phyloP scores from a whole-genome alignment of 768 basidiomycete genomes.

The Hygrocybe punicea region DNA sequence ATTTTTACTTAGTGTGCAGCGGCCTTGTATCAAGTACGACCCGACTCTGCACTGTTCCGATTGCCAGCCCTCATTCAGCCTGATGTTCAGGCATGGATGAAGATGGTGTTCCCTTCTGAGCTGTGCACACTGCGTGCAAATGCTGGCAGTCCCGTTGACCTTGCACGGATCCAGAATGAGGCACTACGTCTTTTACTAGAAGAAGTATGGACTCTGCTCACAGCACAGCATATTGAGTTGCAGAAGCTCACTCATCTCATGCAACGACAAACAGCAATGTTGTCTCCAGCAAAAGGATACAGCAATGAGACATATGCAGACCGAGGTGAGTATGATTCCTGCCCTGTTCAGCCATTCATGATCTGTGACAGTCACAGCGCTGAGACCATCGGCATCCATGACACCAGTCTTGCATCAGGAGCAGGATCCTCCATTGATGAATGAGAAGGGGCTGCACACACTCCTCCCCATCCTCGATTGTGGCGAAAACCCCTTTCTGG shows the following conservation, averaged over 20 bases:
- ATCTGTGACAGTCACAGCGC: neutral
- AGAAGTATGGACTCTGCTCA: slow-evolving; percentile 7
- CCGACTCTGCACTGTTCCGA: slow-evolving; percentile 24
- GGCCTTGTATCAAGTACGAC: slow-evolving; percentile 21
- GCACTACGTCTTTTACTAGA: slow-evolving; percentile 16
- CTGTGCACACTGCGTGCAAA: slow-evolving; percentile 18
- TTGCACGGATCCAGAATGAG: slow-evolving; percentile 21
- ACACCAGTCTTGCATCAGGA: too few species aligned
- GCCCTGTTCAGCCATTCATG: neutral
- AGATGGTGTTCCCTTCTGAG: slow-evolving; percentile 15
- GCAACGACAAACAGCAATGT: neutral
- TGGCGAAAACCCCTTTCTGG: too few species aligned
- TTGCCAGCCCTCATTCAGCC: slow-evolving; percentile 19
- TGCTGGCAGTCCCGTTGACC: slow-evolving; percentile 16
- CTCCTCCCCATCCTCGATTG: too few species aligned
- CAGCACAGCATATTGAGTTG: too few species aligned
- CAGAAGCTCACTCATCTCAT: neutral
- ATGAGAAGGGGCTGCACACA: too few species aligned
- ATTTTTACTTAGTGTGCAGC: slow-evolving; percentile 20
- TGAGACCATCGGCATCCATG: neutral
- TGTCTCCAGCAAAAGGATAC: neutral
- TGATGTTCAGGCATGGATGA: slow-evolving; percentile 22
- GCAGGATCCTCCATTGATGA: too few species aligned
- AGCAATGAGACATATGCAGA: neutral
- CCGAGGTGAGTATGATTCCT: neutral